Conservation (phyloP, 352 stramenopile species). For the Albugo candida region DNA sequence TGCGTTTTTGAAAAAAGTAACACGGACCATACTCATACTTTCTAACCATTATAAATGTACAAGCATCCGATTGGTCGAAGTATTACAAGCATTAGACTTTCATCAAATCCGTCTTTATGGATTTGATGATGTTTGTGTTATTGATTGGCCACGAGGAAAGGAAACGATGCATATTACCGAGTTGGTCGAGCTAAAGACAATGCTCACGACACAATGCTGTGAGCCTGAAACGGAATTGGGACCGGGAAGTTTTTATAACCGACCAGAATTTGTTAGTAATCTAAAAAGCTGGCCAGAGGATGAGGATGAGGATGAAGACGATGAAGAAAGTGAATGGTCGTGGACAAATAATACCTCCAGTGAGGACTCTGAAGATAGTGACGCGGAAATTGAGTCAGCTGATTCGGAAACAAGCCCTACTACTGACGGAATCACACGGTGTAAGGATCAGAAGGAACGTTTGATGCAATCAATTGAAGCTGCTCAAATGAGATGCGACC, state of each 20-base stretch:
- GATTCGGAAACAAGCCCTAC: too few relatives aligned
- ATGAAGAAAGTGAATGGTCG: not conserved
- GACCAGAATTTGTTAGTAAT: conserved; percentile 14
- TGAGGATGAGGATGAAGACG: not conserved
- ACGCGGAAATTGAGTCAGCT: not conserved
- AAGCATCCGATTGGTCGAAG: conserved; percentile 34
- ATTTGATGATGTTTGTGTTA: conserved; percentile 51
- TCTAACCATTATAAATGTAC: conserved; percentile 22
- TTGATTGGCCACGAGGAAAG: conserved; percentile 10
- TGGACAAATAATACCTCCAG: too few relatives aligned
- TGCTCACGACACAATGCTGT: conserved; percentile 9
- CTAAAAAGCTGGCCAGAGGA: not conserved
- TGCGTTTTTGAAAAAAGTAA: conserved; percentile 36
- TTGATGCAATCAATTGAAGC: too few relatives aligned
- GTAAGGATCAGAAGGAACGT: not conserved
- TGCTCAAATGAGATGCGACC: too few relatives aligned
- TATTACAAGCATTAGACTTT: conserved; percentile 35
- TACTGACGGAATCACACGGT: conserved; percentile 19
- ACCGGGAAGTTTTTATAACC: conserved; percentile 21
- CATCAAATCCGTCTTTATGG: conserved; percentile 58
- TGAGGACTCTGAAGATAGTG: not conserved
- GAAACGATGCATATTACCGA: conserved; percentile 47
- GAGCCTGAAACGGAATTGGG: conserved; percentile 36
- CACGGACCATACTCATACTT: conserved; percentile 24
- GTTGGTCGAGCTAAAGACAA: conserved; percentile 27